Percentiles rank a stretch among this genome's conserved stretches.
These are phyloP conservation scores for Nemania sp. DNA, from an alignment of 2,329 filamentous ascomycete species.

Conservation along the genomic window DNA sequence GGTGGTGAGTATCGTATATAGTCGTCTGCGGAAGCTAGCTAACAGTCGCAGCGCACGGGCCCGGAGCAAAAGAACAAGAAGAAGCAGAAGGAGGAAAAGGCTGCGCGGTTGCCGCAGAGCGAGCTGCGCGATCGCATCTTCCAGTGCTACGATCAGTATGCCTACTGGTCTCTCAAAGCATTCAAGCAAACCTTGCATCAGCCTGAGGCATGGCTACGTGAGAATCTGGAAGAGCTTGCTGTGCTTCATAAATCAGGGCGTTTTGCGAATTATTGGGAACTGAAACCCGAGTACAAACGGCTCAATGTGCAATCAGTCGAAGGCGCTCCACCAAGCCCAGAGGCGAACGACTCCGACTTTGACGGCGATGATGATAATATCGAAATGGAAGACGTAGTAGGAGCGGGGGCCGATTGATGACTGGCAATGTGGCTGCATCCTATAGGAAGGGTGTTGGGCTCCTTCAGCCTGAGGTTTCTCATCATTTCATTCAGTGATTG, in stretches of 20 bases:
- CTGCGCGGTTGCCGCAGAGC: slow-evolving; percentile 85
- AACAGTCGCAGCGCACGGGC: slow-evolving; percentile 31
- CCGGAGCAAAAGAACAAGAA: slow-evolving; percentile 65
- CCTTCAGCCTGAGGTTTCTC: slow-evolving; percentile 10
- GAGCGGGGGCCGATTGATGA: slow-evolving; percentile 9
- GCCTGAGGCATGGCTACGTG: slow-evolving; percentile 89
- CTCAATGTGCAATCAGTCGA: slow-evolving; percentile 57
- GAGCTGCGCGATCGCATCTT: slow-evolving; percentile 86
- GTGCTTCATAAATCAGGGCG: slow-evolving; percentile 79
- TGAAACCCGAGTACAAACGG: slow-evolving; percentile 70
- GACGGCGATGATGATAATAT: slow-evolving; percentile 67
- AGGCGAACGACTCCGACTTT: slow-evolving; percentile 59
- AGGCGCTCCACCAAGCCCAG: slow-evolving; percentile 49
- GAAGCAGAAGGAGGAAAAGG: slow-evolving; percentile 59
- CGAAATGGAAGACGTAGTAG: slow-evolving; percentile 78
- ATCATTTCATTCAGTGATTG: slow-evolving; percentile 17
- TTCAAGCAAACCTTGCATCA: slow-evolving; percentile 78
- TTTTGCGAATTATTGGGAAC: slow-evolving; percentile 83
- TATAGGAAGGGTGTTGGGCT: slow-evolving; percentile 28
- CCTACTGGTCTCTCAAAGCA: slow-evolving; percentile 92
- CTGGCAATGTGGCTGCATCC: background rate
- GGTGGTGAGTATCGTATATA: slow-evolving; percentile 54
- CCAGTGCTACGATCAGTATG: slow-evolving; percentile 79
- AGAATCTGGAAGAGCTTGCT: slow-evolving; percentile 81
- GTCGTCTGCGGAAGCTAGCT: slow-evolving; percentile 15